A percentile compares a stretch with the other conserved stretches of the same genome.
Evolutionary conservation across 2,329 filamentous ascomycete species (phyloP).

Genomic region (Trichoderma pleuroti): DNA sequence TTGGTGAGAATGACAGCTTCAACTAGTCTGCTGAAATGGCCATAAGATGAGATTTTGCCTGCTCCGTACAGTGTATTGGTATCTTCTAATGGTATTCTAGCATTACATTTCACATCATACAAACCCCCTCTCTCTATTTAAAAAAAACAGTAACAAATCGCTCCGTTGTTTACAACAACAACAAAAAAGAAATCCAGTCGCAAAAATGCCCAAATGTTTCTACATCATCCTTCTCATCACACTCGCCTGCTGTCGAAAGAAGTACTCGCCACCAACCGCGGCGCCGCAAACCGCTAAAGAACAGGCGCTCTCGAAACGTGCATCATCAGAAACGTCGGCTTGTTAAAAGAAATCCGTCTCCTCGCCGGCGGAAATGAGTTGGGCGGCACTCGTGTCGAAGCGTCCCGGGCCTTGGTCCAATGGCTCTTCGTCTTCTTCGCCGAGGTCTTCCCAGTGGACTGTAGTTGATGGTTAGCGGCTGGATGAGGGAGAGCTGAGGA

Average conservation of each 20-base stretch:
- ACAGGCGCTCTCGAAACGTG: not conserved
- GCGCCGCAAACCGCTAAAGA: not conserved
- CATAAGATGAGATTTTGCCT: not conserved
- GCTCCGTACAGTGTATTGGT: constrained; percentile 1
- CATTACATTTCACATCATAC: not conserved
- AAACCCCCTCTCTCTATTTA: not conserved
- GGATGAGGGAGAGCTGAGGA: too few relatives aligned
- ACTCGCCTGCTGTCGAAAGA: constrained; percentile 1
- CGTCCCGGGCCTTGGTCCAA: not conserved
- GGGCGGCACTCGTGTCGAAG: not conserved
- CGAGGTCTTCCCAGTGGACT: constrained; percentile 36
- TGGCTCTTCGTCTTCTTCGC: constrained; percentile 29
- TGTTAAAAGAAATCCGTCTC: constrained; percentile 30
- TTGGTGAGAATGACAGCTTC: not conserved
- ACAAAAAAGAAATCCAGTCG: not conserved
- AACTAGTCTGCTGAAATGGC: too few relatives aligned
- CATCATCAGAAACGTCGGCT: not conserved
- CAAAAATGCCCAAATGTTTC: not conserved
- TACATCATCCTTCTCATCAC: not conserved
- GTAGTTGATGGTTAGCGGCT: not conserved
- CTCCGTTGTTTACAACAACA: not conserved
- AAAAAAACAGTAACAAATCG: not conserved
- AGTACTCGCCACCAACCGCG: not conserved
- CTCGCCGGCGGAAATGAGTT: constrained; percentile 22
- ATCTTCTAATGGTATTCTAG: constrained; percentile 11